These are phyloP conservation scores for Vitis vinifera DNA, from an alignment of 164 flowering plant species.

Conservation along the genomic window ASM3070453v1 NC_081822.1:1137501-1138000, in stretches of 20 bases:
- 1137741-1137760: conserved; percentile 34
- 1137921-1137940: conserved; percentile 83
- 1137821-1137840: neutral
- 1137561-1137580: neutral
- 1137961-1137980: conserved; percentile 96
- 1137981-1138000: conserved; percentile 52
- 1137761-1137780: neutral
- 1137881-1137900: neutral
- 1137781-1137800: neutral
- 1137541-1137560: too few species aligned
- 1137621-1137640: conserved; percentile 1
- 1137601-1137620: neutral
- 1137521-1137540: too few species aligned
- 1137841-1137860: neutral
- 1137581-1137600: neutral
- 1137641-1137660: conserved; percentile 43
- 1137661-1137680: conserved; percentile 96
- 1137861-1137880: neutral
- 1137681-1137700: conserved; percentile 91
- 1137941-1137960: conserved; percentile 91
- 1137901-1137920: conserved; percentile 58
- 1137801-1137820: neutral
- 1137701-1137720: conserved; percentile 92
- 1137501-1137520: too few species aligned
- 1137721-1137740: conserved; percentile 94